phyloP scores from a whole-genome alignment of 2,329 filamentous ascomycete species.

The Aureobasidium zeae region DNA sequence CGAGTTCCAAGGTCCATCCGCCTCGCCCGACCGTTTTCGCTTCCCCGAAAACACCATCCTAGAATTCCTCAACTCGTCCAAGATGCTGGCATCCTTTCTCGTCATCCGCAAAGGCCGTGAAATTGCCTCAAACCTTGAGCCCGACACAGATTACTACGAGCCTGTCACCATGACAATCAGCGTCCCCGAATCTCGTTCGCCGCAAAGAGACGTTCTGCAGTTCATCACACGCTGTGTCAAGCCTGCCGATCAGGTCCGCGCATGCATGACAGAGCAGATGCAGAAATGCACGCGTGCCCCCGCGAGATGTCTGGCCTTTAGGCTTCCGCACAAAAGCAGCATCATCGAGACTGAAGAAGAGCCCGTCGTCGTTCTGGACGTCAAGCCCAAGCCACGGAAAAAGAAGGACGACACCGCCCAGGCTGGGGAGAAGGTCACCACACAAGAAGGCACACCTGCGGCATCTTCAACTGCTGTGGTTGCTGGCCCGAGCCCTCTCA shows the following conservation, averaged over 20 bases:
- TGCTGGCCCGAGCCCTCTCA: not conserved
- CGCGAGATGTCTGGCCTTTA: slow-evolving; percentile 46
- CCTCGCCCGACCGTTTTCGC: slow-evolving; percentile 63
- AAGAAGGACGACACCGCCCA: slow-evolving; percentile 12
- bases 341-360: slow-evolving; percentile 30
- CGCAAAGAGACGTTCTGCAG: slow-evolving; percentile 41
- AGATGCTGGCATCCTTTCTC: slow-evolving; percentile 66
- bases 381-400: slow-evolving; percentile 12
- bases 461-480: not conserved
- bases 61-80: slow-evolving; percentile 47
- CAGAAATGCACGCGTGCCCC: slow-evolving; percentile 47
- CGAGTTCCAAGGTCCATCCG: slow-evolving; percentile 49
- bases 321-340: slow-evolving; percentile 38
- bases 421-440: not conserved
- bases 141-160: slow-evolving; percentile 61
- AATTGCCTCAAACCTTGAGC: slow-evolving; percentile 33
- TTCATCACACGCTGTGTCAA: slow-evolving; percentile 49
- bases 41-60: slow-evolving; percentile 72
- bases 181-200: slow-evolving; percentile 2
- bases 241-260: slow-evolving; percentile 43
- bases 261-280: slow-evolving; percentile 50
- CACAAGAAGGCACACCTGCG: not conserved
- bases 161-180: slow-evolving; percentile 52
- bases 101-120: slow-evolving; percentile 63
- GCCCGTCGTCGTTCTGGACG: slow-evolving; percentile 15